These are phyloP conservation scores for Fonsecaea nubica DNA, from an alignment of 2,329 filamentous ascomycete species.

Conservation along the genomic window DNA sequence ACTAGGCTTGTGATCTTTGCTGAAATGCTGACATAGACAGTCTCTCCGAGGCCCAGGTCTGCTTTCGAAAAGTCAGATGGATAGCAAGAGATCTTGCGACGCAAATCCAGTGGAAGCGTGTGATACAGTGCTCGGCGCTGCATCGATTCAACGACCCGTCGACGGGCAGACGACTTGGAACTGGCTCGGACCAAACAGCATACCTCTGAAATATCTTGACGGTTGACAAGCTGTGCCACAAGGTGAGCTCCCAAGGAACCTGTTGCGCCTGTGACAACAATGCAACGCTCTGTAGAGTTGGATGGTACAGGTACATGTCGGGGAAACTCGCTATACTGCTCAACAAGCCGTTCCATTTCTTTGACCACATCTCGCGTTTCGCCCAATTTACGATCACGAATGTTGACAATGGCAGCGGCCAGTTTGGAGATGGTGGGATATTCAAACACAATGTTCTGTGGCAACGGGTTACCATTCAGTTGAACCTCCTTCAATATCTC, in stretches of 20 bases:
- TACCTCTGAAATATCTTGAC: conserved; percentile 52
- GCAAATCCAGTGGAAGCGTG: conserved; percentile 13
- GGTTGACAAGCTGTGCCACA: conserved; percentile 52
- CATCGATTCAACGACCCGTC: conserved; percentile 56
- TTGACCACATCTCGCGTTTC: conserved; percentile 47
- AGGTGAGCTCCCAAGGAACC: conserved; percentile 70
- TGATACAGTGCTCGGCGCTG: conserved; percentile 37
- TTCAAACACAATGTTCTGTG: conserved; percentile 67
- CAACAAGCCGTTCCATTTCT: conserved; percentile 54
- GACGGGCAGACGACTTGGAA: conserved; percentile 50
- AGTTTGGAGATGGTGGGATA: conserved; percentile 58
- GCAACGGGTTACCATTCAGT: conserved; percentile 54
- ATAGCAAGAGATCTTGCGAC: conserved; percentile 55
- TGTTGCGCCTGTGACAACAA: conserved; percentile 66
- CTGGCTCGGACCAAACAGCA: conserved; percentile 65
- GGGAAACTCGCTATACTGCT: conserved; percentile 48
- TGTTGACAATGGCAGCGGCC: conserved; percentile 42
- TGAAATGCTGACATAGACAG: conserved; percentile 52
- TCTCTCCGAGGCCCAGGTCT: conserved; percentile 56
- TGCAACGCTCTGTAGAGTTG: conserved; percentile 38
- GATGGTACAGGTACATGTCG: conserved; percentile 40
- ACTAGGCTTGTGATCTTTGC: conserved; percentile 60
- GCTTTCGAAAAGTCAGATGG: conserved; percentile 55
- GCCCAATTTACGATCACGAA: conserved; percentile 39
- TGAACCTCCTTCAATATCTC: conserved; percentile 60